Base-by-base conservation (phyloP, 2,329 filamentous ascomycete species). In the Cryphonectria parasitica region DNA sequence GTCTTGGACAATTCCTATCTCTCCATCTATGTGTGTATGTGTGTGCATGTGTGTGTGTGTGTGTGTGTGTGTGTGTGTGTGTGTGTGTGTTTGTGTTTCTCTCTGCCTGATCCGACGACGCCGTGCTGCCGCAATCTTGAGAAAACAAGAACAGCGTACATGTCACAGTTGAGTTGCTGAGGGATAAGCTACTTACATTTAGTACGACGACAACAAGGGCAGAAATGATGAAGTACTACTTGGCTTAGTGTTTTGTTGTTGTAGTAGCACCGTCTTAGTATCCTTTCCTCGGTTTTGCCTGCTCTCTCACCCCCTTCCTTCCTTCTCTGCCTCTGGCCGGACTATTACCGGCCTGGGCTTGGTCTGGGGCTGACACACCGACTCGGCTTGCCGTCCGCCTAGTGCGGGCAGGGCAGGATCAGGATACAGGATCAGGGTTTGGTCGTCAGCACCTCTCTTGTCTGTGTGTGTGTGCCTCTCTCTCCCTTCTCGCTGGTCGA, bases 341-440 rank as follows among this genome's bases (percentile, higher is more conserved):
- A 49, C 62, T 64, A 64, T 64, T 64, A 43, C 61, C 61, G 60
- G 31, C 34, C 60, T 63, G 39, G 60, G 41, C 62, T 3, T 49
- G 41, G 28, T 10, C 58, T 61, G 58, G 43, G 34, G 43, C 43
- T 64, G 25, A 45, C 67, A 69, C 66, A 71, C 69, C 66, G 67
- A 71, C 69, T 64, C 41, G 62, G 41, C 39, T 63, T 58, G 67
- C 69, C 56, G 56, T 65, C 52, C 41, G 60, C 28, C 62, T 64
- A 64, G 62, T 64, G 62, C 62, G 62, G 62, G 41, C 41, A 64
- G 58, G 15, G 22, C 19, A 61, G 58, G 54, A 61, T 61, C 58
- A 61, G 58, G 58, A 39, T 36, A 43, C 54, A 58, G 54, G 54
- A 31, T 58, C 52, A 56, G 52, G 52, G 52, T 58, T 41, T 19